These are phyloP conservation scores for Phaeophleospora eucalypticola DNA, from an alignment of 2,329 filamentous ascomycete species.

Conservation along the genomic window DNA sequence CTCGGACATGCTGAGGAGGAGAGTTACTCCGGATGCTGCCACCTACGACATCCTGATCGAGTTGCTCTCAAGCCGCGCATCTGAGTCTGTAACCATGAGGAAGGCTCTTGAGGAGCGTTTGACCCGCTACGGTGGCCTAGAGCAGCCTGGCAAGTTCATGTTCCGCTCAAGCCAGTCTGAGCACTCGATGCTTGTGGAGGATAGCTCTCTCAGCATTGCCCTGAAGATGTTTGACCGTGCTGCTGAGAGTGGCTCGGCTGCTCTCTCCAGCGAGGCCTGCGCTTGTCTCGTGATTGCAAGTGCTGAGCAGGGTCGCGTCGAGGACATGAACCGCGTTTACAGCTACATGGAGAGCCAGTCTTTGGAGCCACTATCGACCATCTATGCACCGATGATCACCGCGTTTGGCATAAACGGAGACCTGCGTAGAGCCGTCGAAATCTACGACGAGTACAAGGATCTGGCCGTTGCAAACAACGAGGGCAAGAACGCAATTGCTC, in stretches of 20 bases:
- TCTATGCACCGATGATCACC: constrained; percentile 92
- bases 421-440: constrained; percentile 81
- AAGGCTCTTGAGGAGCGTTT: constrained; percentile 73
- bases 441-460: constrained; percentile 90
- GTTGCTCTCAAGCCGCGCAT: constrained; percentile 72
- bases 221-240: constrained; percentile 82
- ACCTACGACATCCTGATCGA: constrained; percentile 87
- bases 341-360: constrained; percentile 82
- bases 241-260: constrained; percentile 54
- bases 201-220: constrained; percentile 80
- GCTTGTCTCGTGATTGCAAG: constrained; percentile 81
- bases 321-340: constrained; percentile 87
- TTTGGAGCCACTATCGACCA: constrained; percentile 69
- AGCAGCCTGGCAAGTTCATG: constrained; percentile 80
- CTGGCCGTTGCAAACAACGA: constrained; percentile 81
- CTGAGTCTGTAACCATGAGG: constrained; percentile 72
- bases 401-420: constrained; percentile 81
- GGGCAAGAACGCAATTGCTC: constrained; percentile 63
- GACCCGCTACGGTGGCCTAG: constrained; percentile 78
- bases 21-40: constrained; percentile 72
- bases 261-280: constrained; percentile 79
- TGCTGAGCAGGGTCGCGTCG: constrained; percentile 72
- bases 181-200: constrained; percentile 78
- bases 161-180: constrained; percentile 84
- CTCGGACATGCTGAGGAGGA: constrained; percentile 87